A percentile compares a stretch with the other conserved stretches of the same genome.
Conservation (phyloP, 768 basidiomycete species). For the Strobilomyces dryophilus region DNA sequence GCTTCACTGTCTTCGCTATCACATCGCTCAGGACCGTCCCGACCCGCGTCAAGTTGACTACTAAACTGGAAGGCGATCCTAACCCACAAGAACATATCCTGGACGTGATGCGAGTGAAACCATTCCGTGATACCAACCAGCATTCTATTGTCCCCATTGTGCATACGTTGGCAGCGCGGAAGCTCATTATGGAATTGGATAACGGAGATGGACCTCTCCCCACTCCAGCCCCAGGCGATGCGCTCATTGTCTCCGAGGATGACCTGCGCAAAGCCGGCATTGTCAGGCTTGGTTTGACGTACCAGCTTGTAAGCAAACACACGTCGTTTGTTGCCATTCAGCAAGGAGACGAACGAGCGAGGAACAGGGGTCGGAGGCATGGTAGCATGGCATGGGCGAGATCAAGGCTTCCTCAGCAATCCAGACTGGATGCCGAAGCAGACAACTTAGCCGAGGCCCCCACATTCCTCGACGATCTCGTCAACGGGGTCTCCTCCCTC, state of each 20-base stretch:
- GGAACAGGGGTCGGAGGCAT: constrained; percentile 3
- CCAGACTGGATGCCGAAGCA: not conserved
- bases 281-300: constrained; percentile 45
- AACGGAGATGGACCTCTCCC: constrained; percentile 34
- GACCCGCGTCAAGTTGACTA: constrained; percentile 22
- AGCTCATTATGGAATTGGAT: constrained; percentile 50
- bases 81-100: constrained; percentile 17
- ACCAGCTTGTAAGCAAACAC: constrained; percentile 47
- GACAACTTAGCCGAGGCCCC: not conserved
- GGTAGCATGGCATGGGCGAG: constrained; percentile 9
- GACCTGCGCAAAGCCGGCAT: constrained; percentile 43
- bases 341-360: constrained; percentile 21
- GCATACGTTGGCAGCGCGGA: constrained; percentile 52
- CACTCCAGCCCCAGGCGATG: constrained; percentile 20
- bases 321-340: constrained; percentile 59
- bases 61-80: constrained; percentile 24
- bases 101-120: constrained; percentile 22
- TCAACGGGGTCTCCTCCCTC: constrained; percentile 15
- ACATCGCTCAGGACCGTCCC: constrained; percentile 23
- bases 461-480: constrained; percentile 17
- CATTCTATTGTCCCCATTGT: constrained; percentile 32
- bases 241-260: constrained; percentile 25
- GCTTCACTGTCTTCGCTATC: constrained; percentile 35
- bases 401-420: constrained; percentile 15
- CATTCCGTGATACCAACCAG: constrained; percentile 16